phyloP scores from a whole-genome alignment of 2,329 filamentous ascomycete genomes.

The Trichoderma cornu-damae region DNA sequence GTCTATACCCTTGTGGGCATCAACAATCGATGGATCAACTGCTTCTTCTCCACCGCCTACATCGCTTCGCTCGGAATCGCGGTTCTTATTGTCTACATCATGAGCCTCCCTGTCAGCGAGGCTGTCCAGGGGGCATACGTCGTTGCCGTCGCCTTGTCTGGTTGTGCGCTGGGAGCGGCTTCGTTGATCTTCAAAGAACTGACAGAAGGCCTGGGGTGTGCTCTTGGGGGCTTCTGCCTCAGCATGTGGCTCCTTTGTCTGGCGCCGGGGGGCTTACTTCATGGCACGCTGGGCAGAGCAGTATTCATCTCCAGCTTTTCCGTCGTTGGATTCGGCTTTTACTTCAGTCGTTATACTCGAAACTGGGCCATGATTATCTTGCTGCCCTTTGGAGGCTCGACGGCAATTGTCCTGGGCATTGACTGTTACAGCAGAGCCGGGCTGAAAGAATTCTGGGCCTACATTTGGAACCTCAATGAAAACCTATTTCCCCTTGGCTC shows the following conservation, averaged over 20 bases:
- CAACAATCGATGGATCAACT: conserved; percentile 72
- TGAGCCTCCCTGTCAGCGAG: conserved; percentile 69
- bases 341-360: conserved; percentile 72
- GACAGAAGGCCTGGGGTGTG: conserved; percentile 73
- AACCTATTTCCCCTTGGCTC: conserved; percentile 73
- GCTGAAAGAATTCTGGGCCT: conserved; percentile 93
- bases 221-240: conserved; percentile 80
- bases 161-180: conserved; percentile 65
- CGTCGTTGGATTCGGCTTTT: conserved; percentile 62
- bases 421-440: conserved; percentile 89
- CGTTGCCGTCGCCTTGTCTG: conserved; percentile 68
- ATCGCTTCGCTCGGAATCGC: conserved; percentile 67
- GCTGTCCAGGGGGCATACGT: conserved; percentile 83
- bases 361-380: conserved; percentile 70
- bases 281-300: conserved; percentile 55
- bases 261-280: conserved; percentile 68
- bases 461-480: conserved; percentile 78
- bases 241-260: conserved; percentile 88
- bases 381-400: conserved; percentile 78
- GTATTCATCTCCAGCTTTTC: conserved; percentile 74
- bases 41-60: conserved; percentile 74
- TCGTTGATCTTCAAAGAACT: conserved; percentile 78
- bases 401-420: conserved; percentile 72
- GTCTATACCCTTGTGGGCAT: conserved; percentile 73
- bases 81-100: conserved; percentile 83